phyloP scores from a whole-genome alignment of 2,329 filamentous ascomycete genomes.

The Dothideomycetidae sp. region DNA sequence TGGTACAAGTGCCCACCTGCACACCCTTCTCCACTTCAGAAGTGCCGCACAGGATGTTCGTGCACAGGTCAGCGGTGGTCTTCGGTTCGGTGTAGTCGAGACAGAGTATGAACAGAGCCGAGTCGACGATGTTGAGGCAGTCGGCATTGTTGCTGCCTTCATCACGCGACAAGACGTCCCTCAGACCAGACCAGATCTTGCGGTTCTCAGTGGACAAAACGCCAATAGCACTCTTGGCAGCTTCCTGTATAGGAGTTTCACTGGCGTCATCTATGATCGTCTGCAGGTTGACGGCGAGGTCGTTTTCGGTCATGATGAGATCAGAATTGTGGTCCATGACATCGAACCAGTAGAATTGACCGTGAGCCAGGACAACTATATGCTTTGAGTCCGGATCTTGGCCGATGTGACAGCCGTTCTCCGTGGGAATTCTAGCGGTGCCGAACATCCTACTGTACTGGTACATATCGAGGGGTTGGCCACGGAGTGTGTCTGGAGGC shows the following conservation, averaged over 20 bases:
- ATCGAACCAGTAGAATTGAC: conserved; percentile 98
- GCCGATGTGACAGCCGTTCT: conserved; percentile 88
- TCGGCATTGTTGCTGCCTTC: conserved; percentile 88
- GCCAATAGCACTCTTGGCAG: conserved; percentile 85
- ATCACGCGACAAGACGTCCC: conserved; percentile 76
- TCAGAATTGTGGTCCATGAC: conserved; percentile 89
- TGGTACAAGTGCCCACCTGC: conserved; percentile 94
- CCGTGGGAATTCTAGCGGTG: conserved; percentile 84
- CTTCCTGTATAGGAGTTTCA: conserved; percentile 80
- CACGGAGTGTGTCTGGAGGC: conserved; percentile 71
- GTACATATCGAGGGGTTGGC: conserved; percentile 88
- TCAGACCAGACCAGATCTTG: conserved; percentile 84
- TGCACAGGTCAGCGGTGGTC: conserved; percentile 72
- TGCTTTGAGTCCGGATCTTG: conserved; percentile 91
- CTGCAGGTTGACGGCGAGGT: conserved; percentile 79
- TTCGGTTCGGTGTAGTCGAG: conserved; percentile 82
- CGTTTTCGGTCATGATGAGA: conserved; percentile 92
- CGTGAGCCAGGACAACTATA: conserved; percentile 81
- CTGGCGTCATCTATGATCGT: conserved; percentile 84
- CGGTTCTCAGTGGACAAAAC: conserved; percentile 93
- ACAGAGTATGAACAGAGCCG: conserved; percentile 81
- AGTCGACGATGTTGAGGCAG: conserved; percentile 88
- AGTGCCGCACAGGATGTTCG: conserved; percentile 96
- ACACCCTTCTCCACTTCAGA: conserved; percentile 84
- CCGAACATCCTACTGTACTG: conserved; percentile 93